Conservation (phyloP, 2,329 filamentous ascomycete genomes). For the Curvularia hawaiiensis region DNA sequence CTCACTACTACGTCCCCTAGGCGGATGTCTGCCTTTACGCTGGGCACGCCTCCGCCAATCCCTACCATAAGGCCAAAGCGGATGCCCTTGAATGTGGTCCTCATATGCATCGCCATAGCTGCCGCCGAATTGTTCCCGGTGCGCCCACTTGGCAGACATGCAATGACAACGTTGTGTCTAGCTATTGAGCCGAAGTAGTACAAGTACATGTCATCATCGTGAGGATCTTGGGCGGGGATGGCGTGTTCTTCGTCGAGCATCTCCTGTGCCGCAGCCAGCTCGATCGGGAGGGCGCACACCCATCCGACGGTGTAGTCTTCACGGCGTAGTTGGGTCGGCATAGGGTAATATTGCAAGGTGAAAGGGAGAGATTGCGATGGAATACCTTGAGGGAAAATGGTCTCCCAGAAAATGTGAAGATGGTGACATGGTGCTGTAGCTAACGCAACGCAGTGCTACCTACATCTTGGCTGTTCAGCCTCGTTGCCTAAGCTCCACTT, state of each 20-base stretch:
- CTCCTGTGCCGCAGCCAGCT: slow-evolving; percentile 20
- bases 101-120: slow-evolving; percentile 34
- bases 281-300: slow-evolving; percentile 40
- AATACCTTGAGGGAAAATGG: too few relatives aligned
- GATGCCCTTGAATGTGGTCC: slow-evolving; percentile 36
- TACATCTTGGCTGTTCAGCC: too few relatives aligned
- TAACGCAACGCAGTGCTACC: too few relatives aligned
- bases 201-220: slow-evolving; percentile 24
- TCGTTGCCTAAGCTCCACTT: too few relatives aligned
- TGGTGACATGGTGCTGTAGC: too few relatives aligned
- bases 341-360: too few relatives aligned
- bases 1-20: slow-evolving; percentile 16
- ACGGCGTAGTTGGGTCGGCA: too few relatives aligned
- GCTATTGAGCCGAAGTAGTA: slow-evolving; percentile 31
- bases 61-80: slow-evolving; percentile 51
- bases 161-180: slow-evolving; percentile 28
- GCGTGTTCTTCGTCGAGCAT: too few relatives aligned
- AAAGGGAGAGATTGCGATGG: too few relatives aligned
- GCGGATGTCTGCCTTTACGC: slow-evolving; percentile 11
- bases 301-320: slow-evolving; percentile 39
- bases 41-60: slow-evolving; percentile 41
- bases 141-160: slow-evolving; percentile 15
- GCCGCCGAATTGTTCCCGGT: slow-evolving; percentile 42
- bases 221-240: too few relatives aligned
- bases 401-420: too few relatives aligned